phyloP scores from a whole-genome alignment of 2,329 filamentous ascomycete genomes.

The Xylaria sp. region DNA sequence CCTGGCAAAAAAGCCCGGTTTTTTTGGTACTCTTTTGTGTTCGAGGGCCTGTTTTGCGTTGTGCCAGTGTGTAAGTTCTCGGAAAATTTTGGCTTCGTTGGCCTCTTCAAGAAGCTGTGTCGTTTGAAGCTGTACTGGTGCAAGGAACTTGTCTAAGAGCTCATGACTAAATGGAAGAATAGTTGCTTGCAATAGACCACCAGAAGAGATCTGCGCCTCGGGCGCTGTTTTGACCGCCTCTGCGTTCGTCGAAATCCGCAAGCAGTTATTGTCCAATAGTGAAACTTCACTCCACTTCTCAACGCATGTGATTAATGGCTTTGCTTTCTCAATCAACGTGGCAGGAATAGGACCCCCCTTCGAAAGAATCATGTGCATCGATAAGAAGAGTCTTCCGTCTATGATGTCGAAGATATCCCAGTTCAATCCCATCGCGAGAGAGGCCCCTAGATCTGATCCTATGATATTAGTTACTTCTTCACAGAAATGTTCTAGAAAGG shows the following conservation, averaged over 20 bases:
- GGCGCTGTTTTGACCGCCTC: background rate
- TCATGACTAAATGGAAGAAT: constrained; percentile 61
- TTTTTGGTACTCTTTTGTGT: constrained; percentile 46
- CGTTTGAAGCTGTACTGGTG: constrained; percentile 52
- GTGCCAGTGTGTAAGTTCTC: constrained; percentile 70
- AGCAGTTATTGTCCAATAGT: constrained; percentile 13
- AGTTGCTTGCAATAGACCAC: background rate
- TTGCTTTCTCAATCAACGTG: constrained; percentile 37
- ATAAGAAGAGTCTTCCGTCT: constrained; percentile 48
- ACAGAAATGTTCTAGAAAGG: constrained; percentile 35
- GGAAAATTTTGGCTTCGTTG: constrained; percentile 52
- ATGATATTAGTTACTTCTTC: constrained; percentile 23
- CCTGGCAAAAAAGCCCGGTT: constrained; percentile 48
- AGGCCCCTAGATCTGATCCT: constrained; percentile 2
- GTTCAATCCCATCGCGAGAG: background rate
- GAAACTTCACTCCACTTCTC: constrained; percentile 29
- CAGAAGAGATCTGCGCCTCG: background rate
- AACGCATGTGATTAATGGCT: constrained; percentile 22
- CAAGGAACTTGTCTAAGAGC: constrained; percentile 58
- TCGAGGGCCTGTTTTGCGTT: constrained; percentile 64
- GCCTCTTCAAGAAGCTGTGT: constrained; percentile 43
- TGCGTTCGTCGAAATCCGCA: constrained; percentile 6
- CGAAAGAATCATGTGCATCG: constrained; percentile 17
- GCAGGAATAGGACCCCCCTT: constrained; percentile 26
- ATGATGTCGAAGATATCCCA: constrained; percentile 51